These are phyloP conservation scores for Penicillium daleae DNA, from an alignment of 495 filamentous ascomycete genomes.

Conservation along the genomic window DNA sequence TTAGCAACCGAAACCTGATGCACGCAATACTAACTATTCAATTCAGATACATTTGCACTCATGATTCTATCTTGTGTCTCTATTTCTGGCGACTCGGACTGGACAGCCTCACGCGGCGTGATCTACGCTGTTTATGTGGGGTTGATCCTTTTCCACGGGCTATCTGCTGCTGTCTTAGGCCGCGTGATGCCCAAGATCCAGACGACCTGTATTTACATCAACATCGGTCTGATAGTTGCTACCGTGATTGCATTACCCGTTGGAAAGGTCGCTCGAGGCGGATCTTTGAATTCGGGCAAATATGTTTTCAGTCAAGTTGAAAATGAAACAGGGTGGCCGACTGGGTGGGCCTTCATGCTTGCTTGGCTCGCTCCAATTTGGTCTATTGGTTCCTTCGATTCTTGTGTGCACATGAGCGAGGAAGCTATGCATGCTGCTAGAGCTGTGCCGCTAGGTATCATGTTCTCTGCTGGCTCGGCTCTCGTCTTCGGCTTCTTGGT, in stretches of 20 bases:
- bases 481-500: constrained; percentile 59
- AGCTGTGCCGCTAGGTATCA: constrained; percentile 64
- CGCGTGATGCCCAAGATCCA: constrained; percentile 69
- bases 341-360: constrained; percentile 67
- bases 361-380: constrained; percentile 68
- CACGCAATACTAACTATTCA: not conserved
- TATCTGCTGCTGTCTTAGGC: constrained; percentile 53
- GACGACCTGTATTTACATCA: constrained; percentile 62
- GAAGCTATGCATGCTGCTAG: constrained; percentile 64
- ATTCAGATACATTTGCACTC: constrained; percentile 54
- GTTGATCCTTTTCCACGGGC: constrained; percentile 59
- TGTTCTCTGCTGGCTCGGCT: constrained; percentile 44
- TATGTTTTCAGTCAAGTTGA: constrained; percentile 47
- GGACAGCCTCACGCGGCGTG: constrained; percentile 60
- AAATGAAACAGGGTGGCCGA: constrained; percentile 64
- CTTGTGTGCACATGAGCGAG: constrained; percentile 64
- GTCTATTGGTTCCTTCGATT: constrained; percentile 62
- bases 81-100: constrained; percentile 63
- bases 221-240: constrained; percentile 64
- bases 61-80: constrained; percentile 60
- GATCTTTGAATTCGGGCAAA: constrained; percentile 37
- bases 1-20: not conserved
- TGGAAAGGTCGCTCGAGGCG: constrained; percentile 45
- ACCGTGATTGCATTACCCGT: constrained; percentile 69
- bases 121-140: constrained; percentile 66